Percentiles rank a stretch among this genome's conserved stretches.
Conservation (phyloP, 306 rosid genomes). For the Clitoria ternatea region DNA sequence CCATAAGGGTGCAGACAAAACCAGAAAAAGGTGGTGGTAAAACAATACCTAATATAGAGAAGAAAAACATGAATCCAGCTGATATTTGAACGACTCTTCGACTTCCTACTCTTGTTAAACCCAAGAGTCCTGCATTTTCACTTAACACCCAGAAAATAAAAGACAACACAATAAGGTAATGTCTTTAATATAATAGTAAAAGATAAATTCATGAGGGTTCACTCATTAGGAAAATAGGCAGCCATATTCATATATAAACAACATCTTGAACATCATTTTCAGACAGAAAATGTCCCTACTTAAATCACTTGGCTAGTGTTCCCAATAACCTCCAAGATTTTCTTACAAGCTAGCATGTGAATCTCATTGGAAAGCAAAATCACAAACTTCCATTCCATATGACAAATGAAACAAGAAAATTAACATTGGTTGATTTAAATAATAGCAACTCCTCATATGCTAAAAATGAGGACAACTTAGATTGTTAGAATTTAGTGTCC, state of each 20-base stretch:
- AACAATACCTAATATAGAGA: conserved; percentile 70
- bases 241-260: neutral
- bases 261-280: neutral
- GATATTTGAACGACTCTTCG: conserved; percentile 73
- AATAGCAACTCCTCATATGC: neutral
- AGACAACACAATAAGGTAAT: conserved; percentile 7
- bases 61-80: conserved; percentile 83
- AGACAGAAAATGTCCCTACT: neutral
- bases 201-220: neutral
- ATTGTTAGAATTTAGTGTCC: no score
- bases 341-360: neutral
- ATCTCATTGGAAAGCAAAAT: neutral
- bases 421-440: neutral
- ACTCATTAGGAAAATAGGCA: neutral
- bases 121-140: conserved; percentile 92
- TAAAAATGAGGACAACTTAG: neutral
- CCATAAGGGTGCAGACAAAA: no score
- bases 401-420: neutral
- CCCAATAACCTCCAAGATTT: neutral
- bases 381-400: neutral
- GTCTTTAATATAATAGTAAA: neutral
- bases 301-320: neutral
- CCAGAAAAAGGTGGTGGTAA: no score
- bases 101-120: conserved; percentile 81
- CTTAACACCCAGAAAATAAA: conserved; percentile 37